phyloP scores from a whole-genome alignment of 495 filamentous ascomycete genomes.

The Aspergillus olivimuriae region DNA sequence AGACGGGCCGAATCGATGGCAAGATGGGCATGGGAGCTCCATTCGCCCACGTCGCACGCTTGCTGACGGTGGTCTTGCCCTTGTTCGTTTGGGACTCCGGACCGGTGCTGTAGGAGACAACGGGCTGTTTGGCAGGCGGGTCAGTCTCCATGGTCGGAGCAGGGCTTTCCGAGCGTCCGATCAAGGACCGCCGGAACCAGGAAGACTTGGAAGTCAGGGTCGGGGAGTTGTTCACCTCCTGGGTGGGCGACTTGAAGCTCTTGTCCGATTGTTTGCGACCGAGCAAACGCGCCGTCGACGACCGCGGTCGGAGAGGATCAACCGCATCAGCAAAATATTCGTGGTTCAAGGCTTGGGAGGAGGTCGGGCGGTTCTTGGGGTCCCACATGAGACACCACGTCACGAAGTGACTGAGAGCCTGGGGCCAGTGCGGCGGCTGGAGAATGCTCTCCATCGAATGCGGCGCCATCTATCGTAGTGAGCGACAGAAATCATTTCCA shows the following conservation, averaged over 20 bases:
- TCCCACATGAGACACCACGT: conserved; percentile 99
- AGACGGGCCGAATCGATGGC: conserved; percentile 91
- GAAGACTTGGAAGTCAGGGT: conserved; percentile 77
- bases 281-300: conserved; percentile 74
- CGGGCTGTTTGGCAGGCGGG: conserved; percentile 28
- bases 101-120: conserved; percentile 48
- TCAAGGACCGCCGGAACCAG: conserved; percentile 93
- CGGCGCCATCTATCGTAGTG: conserved; percentile 72
- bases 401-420: conserved; percentile 81
- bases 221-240: conserved; percentile 61
- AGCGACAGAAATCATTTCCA: conserved; percentile 11
- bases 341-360: conserved; percentile 82
- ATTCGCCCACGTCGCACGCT: conserved; percentile 85
- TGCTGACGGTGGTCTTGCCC: conserved; percentile 53
- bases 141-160: conserved; percentile 37
- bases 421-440: conserved; percentile 84
- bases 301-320: conserved; percentile 88
- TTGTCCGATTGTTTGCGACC: conserved; percentile 84
- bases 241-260: conserved; percentile 50
- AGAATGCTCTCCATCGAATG: conserved; percentile 95
- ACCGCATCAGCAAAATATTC: conserved; percentile 96
- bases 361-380: conserved; percentile 89
- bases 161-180: conserved; percentile 59
- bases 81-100: conserved; percentile 48
- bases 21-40: conserved; percentile 96